Conservation (phyloP, 23 red algal species). For the Rhodosorus marinus region DNA sequence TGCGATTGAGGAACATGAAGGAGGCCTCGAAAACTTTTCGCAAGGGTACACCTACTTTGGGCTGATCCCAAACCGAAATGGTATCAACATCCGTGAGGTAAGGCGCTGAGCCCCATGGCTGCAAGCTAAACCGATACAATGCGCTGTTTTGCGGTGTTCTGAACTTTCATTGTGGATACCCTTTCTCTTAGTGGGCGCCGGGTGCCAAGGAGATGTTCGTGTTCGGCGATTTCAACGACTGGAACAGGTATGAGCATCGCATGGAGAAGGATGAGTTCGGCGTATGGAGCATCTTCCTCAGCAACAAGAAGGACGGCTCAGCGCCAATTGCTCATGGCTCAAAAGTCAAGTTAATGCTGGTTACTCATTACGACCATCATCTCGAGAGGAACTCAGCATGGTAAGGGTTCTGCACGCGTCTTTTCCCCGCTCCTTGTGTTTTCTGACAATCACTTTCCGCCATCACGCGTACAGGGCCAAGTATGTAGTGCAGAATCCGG, state of each 20-base stretch:
- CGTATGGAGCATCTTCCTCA: conserved; percentile 48
- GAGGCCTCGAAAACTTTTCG: conserved; percentile 64
- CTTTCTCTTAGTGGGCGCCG: conserved; percentile 97
- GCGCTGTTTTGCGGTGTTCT: background rate
- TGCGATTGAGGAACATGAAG: conserved; percentile 43
- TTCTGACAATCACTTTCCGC: background rate
- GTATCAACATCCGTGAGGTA: no score
- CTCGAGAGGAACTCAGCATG: conserved; percentile 90
- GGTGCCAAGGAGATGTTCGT: conserved; percentile 61
- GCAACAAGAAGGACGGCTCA: conserved; percentile 57
- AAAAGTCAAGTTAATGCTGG: conserved; percentile 72
- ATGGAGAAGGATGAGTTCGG: conserved; percentile 65
- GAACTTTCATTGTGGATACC: background rate
- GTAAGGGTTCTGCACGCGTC: no score
- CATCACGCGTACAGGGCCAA: no score
- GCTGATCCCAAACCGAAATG: no score
- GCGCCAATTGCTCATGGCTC: conserved; percentile 44
- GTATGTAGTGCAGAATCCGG: conserved; percentile 65
- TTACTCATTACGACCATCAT: conserved; percentile 47
- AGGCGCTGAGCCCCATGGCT: conserved; percentile 26
- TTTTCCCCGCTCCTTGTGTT: background rate
- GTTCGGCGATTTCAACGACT: conserved; percentile 94
- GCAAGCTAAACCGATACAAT: no score
- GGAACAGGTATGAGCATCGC: conserved; percentile 38
- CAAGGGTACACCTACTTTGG: conserved; percentile 52